These are phyloP conservation scores for Chytriomyces sp. DNA, from an alignment of 192 early-diverging fungal genomes.

Conservation along the genomic window DNA sequence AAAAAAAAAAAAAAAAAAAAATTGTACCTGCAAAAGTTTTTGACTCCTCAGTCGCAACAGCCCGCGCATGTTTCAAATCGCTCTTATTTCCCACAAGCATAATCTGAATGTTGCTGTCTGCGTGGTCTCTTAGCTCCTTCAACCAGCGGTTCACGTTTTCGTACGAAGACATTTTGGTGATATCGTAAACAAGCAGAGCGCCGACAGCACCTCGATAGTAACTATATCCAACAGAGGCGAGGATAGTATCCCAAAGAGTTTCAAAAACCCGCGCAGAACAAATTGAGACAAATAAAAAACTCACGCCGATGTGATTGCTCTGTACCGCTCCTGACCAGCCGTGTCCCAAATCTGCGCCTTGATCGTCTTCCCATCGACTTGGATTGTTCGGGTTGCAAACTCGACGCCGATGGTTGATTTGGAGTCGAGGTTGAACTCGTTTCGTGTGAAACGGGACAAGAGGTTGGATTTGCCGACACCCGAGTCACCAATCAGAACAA, in stretches of 20 bases:
- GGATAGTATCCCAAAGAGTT: neutral
- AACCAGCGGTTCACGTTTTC: constrained; percentile 97
- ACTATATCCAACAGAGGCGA: neutral
- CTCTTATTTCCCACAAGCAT: constrained; percentile 99
- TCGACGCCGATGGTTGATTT: constrained; percentile 99
- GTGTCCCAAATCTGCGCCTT: constrained; percentile 99
- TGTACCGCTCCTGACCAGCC: constrained; percentile 76
- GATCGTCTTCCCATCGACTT: constrained; percentile 96
- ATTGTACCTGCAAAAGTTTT: constrained; percentile 89
- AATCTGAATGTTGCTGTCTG: constrained; percentile 95
- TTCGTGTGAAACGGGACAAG: constrained; percentile 93
- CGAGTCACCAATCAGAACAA: constrained; percentile 85
- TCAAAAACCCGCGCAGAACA: no score
- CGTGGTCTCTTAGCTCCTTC: constrained; percentile 79
- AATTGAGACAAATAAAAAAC: constrained; percentile 22
- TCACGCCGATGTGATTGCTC: constrained; percentile 63
- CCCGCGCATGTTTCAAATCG: constrained; percentile 93
- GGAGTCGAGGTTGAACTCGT: constrained; percentile 98
- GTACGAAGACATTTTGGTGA: constrained; percentile 94
- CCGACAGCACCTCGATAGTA: constrained; percentile 77
- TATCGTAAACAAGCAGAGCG: constrained; percentile 96
- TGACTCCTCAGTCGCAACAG: constrained; percentile 98
- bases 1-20: neutral
- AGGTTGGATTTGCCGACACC: constrained; percentile 99
- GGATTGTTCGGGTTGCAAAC: constrained; percentile 94